phyloP scores from a whole-genome alignment of 139 green algal genomes.

The Deuterostichococcus epilithicus region DNA sequence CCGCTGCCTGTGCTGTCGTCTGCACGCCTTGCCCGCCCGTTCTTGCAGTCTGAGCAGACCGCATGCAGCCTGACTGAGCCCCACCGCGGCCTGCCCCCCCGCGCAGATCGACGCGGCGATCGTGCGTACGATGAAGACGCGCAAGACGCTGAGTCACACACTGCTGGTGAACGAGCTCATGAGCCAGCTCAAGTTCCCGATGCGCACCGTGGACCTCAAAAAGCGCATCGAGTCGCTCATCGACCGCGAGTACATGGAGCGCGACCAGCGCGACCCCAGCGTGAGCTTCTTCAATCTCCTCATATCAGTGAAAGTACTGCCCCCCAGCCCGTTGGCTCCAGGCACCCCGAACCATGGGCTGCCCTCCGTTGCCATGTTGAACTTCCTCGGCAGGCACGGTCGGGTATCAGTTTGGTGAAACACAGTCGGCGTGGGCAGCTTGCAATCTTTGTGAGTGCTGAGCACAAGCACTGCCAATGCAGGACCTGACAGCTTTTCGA shows the following conservation, averaged over 20 bases:
- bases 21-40: too few species aligned
- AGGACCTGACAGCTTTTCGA: not conserved
- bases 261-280: constrained; percentile 71
- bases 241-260: constrained; percentile 95
- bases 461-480: too few species aligned
- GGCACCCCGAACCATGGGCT: not conserved
- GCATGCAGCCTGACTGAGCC: not conserved
- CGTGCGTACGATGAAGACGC: constrained; percentile 98
- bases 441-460: too few species aligned
- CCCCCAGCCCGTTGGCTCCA: not conserved
- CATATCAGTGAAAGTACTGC: not conserved
- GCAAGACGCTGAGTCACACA: constrained; percentile 90
- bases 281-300: constrained; percentile 18
- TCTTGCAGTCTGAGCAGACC: too few species aligned
- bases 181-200: constrained; percentile 93
- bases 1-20: too few species aligned
- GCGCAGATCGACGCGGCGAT: constrained; percentile 93
- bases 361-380: not conserved
- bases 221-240: constrained; percentile 98
- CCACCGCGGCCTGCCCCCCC: too few species aligned
- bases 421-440: not conserved
- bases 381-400: not conserved
- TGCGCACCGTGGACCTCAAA: constrained; percentile 86
- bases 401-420: not conserved
- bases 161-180: constrained; percentile 91